Conservation (phyloP, 2,329 filamentous ascomycete species). For the Fusarium virguliforme region DNA sequence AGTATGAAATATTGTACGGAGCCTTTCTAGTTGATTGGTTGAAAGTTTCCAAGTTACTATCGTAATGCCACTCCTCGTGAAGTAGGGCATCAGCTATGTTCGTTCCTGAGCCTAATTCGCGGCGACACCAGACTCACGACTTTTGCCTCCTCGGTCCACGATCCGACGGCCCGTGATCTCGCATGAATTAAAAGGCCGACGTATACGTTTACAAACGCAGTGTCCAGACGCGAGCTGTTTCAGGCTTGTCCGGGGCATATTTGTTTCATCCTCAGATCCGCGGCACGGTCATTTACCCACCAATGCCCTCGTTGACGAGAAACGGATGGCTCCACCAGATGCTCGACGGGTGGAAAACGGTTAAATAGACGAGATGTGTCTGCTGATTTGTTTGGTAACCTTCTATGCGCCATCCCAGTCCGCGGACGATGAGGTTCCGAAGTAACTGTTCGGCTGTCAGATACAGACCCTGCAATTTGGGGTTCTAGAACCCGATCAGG, state of each 20-base stretch:
- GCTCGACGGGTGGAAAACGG: background rate
- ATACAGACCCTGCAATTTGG: slow-evolving; percentile 2
- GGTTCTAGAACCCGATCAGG: background rate
- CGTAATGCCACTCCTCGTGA: too few species aligned
- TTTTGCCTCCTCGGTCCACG: slow-evolving; percentile 8
- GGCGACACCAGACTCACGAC: background rate
- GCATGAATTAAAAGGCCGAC: slow-evolving; percentile 7
- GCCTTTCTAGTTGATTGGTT: too few species aligned
- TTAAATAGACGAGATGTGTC: slow-evolving; percentile 11
- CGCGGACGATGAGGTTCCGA: slow-evolving; percentile 9
- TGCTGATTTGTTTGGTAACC: slow-evolving; percentile 3
- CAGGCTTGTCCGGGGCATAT: background rate
- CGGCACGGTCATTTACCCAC: slow-evolving; percentile 5
- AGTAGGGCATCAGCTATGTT: too few species aligned
- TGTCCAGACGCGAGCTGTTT: background rate
- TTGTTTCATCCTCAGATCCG: slow-evolving; percentile 12
- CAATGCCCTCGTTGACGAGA: background rate
- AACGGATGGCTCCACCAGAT: background rate
- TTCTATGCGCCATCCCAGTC: slow-evolving; percentile 2
- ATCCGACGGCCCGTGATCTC: slow-evolving; percentile 42
- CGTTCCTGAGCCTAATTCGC: background rate
- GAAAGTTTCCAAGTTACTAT: too few species aligned
- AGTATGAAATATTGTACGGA: too few species aligned
- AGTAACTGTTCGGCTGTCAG: slow-evolving; percentile 2
- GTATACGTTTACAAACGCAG: slow-evolving; percentile 4